A percentile compares a stretch with the other conserved stretches of the same genome.
Evolutionary conservation across 1,284 basidiomycete genomes (phyloP).

Genomic region (Tilletia walkeri): DNA sequence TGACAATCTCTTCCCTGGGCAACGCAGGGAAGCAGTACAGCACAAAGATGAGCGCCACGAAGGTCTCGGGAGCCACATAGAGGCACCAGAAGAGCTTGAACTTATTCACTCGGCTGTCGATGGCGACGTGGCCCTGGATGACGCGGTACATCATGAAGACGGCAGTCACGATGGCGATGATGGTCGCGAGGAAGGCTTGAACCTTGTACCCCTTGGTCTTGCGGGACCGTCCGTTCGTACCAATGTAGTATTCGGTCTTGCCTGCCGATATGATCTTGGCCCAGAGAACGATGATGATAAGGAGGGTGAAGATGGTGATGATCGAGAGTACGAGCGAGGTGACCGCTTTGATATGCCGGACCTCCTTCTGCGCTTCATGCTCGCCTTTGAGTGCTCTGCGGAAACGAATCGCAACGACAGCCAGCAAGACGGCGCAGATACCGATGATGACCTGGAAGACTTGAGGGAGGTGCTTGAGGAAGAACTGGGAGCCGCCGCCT

Average conservation of each 20-base stretch:
- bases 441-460: constrained; percentile 7
- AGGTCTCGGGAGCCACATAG: neutral
- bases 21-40: neutral
- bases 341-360: neutral
- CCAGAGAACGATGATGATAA: constrained; percentile 9
- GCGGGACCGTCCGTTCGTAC: neutral
- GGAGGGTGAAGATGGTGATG: neutral
- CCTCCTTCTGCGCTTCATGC: neutral
- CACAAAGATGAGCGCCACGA: neutral
- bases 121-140: neutral
- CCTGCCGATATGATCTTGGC: neutral
- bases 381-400: neutral
- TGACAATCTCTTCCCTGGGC: neutral
- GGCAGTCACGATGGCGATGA: neutral
- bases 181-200: neutral
- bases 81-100: constrained; percentile 4
- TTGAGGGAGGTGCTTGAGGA: neutral
- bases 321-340: neutral
- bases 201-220: neutral
- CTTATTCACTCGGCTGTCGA: neutral
- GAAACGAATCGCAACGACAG: neutral
- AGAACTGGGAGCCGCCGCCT: neutral
- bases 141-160: constrained; percentile 4
- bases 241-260: neutral
- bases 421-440: neutral